Base-by-base conservation (phyloP, 345 rosid genomes). In the Ceriops tagal region DNA sequence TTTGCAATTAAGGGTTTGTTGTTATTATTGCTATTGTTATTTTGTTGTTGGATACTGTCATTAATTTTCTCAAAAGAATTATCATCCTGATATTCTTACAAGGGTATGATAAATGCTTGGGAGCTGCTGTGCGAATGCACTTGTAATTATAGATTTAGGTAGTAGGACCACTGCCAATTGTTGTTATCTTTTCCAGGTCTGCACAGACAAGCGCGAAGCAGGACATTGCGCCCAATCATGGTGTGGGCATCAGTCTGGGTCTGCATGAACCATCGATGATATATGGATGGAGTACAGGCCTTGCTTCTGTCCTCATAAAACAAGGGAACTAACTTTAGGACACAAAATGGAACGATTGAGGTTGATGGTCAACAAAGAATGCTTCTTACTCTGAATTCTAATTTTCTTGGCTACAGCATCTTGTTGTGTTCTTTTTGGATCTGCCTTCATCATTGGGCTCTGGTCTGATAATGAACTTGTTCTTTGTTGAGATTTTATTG, bases 301-400 rank as follows among this genome's bases (percentile, higher is more conserved):
- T 93, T 59, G 84, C 97, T 62, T 91, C 96, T 52, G 71, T 91
- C 77, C 82, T 91, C 20, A 89, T 81, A 79, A 91, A 88, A 75
- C 86, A 75, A 56, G 84, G 87, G 64, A 83, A 79, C 47, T 85
- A 87, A 53, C 72, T 30, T 47, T 58, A 32, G 20, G 22, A 13
- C 46, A 35, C 7, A 15, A 22, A 37, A n/a, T 11, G 10, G 11
- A 28, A 57, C 37, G 11, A 13, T n/a, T 57, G 39, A 28, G 58
- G 53, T 55, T 43, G 70, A 69, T 53, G 28, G 35, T 56, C 26
- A 52, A 74, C 22, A 8, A 30, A 66, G 69, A 27, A 24, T 57
- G 60, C 30, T 3, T 21, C 28, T 56, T 19, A 61, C 39, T 67
- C 22, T 62, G 60, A 30, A 22, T 59, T 15, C 59, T 65, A 26